Base-by-base conservation (phyloP, 768 basidiomycete species). In the Termitomyces titanicus region DNA sequence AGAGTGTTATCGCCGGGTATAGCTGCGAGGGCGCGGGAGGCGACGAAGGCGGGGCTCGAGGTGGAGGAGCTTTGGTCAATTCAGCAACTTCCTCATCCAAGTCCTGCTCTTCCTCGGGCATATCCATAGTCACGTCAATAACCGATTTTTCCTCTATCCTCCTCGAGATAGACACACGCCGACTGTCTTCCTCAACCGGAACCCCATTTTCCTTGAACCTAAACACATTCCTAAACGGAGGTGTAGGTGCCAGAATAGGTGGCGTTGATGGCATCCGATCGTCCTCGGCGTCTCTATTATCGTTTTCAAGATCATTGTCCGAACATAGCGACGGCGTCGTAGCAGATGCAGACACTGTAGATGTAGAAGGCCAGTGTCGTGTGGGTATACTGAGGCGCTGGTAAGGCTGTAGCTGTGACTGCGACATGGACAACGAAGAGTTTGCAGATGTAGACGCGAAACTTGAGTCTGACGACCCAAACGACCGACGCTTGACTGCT, bases 241-340 rank as follows among this genome's bases (percentile, higher is more conserved):
- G 59, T 20, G 61, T 66, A 51, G 71, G 80, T 6, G 44, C 57
- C 27, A 51, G 50, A 5, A 63, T 64, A 54, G 71, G 80, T 40
- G 85, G 85, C 2, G 84, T 84, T 6, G 79, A 79, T 1, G 78
- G 79, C 3, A 74, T 75, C 5, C 70, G 67, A 45, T 84, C 83
- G 37, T 82, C 79, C 5, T 74, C 74, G 48, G 79, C 79, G 31
- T 81, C 75, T 15, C 79, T 79, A 47, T 71, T 69, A 37, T 85
- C 74, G 46, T 71, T 70, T 33, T 85, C 75, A 31, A 59, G 51
- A 18, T 75, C 86, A 54, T 87, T 85, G 64, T 91, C 89, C 3
- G 89, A 90, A 62, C 82, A 86, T 15, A 91, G 72, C 0, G 88
- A 89, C 0, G 89, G 89, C 0, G 89, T 91, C 7, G 79, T 65